phyloP scores from a whole-genome alignment of 2,329 filamentous ascomycete genomes.

The Nemania sp. region DNA sequence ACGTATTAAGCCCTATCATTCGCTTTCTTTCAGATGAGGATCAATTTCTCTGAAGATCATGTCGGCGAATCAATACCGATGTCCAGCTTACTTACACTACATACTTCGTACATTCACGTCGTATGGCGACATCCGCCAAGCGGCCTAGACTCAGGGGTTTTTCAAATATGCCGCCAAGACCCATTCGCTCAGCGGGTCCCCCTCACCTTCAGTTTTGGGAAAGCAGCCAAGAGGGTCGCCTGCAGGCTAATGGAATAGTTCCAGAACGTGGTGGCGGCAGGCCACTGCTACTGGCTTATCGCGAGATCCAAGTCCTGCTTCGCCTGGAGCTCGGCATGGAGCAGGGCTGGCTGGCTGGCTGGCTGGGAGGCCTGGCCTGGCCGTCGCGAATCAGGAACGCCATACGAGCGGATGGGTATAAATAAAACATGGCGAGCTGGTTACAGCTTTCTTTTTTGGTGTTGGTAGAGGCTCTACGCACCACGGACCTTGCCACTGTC shows the following conservation, averaged over 20 bases:
- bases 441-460: background rate
- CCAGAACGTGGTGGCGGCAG: conserved; percentile 15
- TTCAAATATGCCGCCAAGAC: conserved; percentile 13
- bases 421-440: background rate
- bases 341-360: conserved; percentile 4
- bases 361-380: too few relatives aligned
- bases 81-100: too few relatives aligned
- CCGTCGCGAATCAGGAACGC: background rate
- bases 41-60: too few relatives aligned
- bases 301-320: background rate
- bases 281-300: conserved; percentile 17
- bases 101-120: too few relatives aligned
- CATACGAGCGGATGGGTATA: background rate
- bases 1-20: too few relatives aligned
- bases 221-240: conserved; percentile 14
- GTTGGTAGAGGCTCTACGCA: background rate
- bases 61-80: background rate
- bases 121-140: conserved; percentile 5
- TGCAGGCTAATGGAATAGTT: conserved; percentile 11
- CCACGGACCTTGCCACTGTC: background rate
- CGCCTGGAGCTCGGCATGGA: background rate
- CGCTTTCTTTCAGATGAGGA: too few relatives aligned
- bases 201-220: conserved; percentile 24
- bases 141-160: background rate
- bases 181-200: conserved; percentile 4